Base-by-base conservation (phyloP, 176 grass and related monocot species). In the Musa itinerans region DNA sequence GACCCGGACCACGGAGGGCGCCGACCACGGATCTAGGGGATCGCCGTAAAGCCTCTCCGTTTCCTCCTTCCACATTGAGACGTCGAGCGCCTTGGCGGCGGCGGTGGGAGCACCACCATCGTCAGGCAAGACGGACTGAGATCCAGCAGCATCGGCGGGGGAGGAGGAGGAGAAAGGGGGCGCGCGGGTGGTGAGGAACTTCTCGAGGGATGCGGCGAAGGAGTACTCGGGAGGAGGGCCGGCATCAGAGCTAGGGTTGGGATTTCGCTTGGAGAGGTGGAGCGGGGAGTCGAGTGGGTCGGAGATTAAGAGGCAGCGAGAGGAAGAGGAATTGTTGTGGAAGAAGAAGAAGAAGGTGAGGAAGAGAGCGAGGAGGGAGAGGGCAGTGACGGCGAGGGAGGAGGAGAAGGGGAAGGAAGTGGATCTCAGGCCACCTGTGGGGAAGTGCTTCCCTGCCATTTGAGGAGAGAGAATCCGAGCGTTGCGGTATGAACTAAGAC, bases 371-470 rank as follows among this genome's bases (percentile, higher is more conserved):
- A 87, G 20, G 22, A 87, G 85, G n/a, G 79, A 72, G 64, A 88
- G 85, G 82, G 51, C 68, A 19, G 56, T 56, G 55, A 63, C 24
- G 74, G 50, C 9, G 54, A 66, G 11, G 63, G 63, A 25, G 43
- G 70, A 67, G 84, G 50, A 27, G 65, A 80, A 52, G 34, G 34
- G 34, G 34, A 50, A 70, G 54, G 77, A 71, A 29, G 56, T 29
- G 63, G 64, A 69, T 55, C 90, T 89, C 71, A 79, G 55, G 74
- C 77, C 87, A 78, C 79, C 59, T 3, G 83, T 79, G 27, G 81
- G 59, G 83, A 90, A 86, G 11, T 79, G 93, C 86, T 86, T 93
- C 77, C 94, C 90, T 69, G 88, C 90, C 94, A 93, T 98, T 21
- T 43, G 34, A 43, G 34, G 34, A 43, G 34, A 43, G 34, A 43